phyloP scores from a whole-genome alignment of 2,329 filamentous ascomycete genomes.

The Paracoccidioides lutzii region DNA sequence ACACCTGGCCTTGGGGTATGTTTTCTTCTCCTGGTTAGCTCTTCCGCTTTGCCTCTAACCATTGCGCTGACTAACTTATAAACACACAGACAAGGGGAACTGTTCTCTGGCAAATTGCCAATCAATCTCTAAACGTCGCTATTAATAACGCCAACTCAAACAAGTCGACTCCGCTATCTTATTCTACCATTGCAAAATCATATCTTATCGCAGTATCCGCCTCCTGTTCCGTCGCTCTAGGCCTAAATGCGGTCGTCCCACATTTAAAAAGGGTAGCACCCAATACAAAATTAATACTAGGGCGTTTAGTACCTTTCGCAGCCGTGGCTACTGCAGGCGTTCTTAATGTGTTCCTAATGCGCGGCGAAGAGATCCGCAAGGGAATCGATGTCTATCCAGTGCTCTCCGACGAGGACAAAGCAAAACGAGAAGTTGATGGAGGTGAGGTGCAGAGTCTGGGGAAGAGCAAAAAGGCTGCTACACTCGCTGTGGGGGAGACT shows the following conservation, averaged over 20 bases:
- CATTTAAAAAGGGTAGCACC: slow-evolving; percentile 65
- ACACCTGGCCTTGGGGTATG: slow-evolving; percentile 67
- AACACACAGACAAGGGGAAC: slow-evolving; percentile 58
- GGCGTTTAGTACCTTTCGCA: slow-evolving; percentile 87
- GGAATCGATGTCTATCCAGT: slow-evolving; percentile 90
- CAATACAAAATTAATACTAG: slow-evolving; percentile 60
- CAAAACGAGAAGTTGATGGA: slow-evolving; percentile 49
- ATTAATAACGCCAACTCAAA: slow-evolving; percentile 98
- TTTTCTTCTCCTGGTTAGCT: background rate
- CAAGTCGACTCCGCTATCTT: slow-evolving; percentile 82
- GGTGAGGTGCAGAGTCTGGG: slow-evolving; percentile 60
- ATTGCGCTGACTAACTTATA: background rate
- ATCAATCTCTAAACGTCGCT: slow-evolving; percentile 95
- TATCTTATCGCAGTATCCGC: slow-evolving; percentile 87
- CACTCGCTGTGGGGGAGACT: slow-evolving; percentile 82
- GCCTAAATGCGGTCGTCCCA: slow-evolving; percentile 80
- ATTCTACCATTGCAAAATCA: slow-evolving; percentile 68
- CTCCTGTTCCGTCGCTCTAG: slow-evolving; percentile 84
- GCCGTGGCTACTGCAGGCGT: slow-evolving; percentile 84
- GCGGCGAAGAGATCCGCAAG: slow-evolving; percentile 81
- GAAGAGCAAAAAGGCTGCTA: slow-evolving; percentile 77
- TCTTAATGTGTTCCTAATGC: slow-evolving; percentile 95
- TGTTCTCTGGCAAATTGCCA: slow-evolving; percentile 85
- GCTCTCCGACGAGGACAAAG: slow-evolving; percentile 56
- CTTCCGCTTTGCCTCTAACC: background rate